Percentiles rank a stretch among this genome's conserved stretches.
Evolutionary conservation across 148 eudicot genomes (phyloP).

Genomic region (Pouteria glomerata): DNA sequence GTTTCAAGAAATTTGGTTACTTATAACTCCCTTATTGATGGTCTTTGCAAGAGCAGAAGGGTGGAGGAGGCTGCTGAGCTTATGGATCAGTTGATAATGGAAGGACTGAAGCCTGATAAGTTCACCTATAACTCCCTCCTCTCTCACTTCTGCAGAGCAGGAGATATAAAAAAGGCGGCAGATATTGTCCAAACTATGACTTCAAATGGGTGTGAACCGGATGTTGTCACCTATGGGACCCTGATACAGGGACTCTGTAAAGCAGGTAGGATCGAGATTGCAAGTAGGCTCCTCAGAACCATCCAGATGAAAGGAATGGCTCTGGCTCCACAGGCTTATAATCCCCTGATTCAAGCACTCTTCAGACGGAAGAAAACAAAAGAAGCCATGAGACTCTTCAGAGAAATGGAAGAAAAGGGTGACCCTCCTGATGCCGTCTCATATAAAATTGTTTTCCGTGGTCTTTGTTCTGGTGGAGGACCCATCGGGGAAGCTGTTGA

Average conservation of each 20-base stretch:
- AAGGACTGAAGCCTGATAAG: slow-evolving; percentile 87
- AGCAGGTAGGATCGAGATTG: slow-evolving; percentile 72
- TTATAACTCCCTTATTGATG: slow-evolving; percentile 82
- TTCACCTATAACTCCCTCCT: slow-evolving; percentile 80
- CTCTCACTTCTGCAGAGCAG: slow-evolving; percentile 71
- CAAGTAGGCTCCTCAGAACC: slow-evolving; percentile 68
- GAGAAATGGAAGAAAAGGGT: slow-evolving; percentile 80
- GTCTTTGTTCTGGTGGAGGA: slow-evolving; percentile 90
- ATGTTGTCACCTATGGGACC: slow-evolving; percentile 84
- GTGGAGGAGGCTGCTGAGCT: slow-evolving; percentile 76
- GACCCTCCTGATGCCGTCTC: slow-evolving; percentile 73
- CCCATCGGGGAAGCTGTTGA: slow-evolving; percentile 90
- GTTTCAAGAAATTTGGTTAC: slow-evolving; percentile 71
- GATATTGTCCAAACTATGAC: slow-evolving; percentile 93
- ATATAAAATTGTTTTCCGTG: slow-evolving; percentile 67
- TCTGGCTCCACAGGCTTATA: slow-evolving; percentile 76
- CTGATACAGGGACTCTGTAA: slow-evolving; percentile 84
- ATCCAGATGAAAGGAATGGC: slow-evolving; percentile 81
- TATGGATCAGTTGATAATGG: slow-evolving; percentile 95
- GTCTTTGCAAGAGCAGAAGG: slow-evolving; percentile 62
- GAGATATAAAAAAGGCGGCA: slow-evolving; percentile 80
- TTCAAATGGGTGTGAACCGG: slow-evolving; percentile 88
- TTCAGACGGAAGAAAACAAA: slow-evolving; percentile 48
- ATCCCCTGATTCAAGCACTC: slow-evolving; percentile 73
- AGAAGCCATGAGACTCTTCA: slow-evolving; percentile 69